These are phyloP conservation scores for Carallia pectinifolia DNA, from an alignment of 345 rosid genomes.

Conservation along the genomic window DNA sequence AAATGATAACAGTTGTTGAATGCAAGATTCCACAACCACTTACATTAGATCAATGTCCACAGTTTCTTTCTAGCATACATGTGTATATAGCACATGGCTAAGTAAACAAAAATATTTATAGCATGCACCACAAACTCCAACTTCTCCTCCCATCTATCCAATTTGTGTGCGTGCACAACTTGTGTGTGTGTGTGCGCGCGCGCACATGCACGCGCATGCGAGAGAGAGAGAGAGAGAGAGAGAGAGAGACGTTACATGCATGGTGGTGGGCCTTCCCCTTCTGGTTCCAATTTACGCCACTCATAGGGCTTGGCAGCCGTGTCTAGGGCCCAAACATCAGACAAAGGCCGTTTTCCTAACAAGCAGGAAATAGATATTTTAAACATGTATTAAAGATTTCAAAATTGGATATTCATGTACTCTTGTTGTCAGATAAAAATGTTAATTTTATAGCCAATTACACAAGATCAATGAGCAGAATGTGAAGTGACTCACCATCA, in stretches of 20 bases:
- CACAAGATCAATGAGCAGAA: neutral
- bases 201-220: no score
- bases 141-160: no score
- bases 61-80: no score
- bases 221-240: conserved; percentile 6
- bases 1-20: no score
- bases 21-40: neutral
- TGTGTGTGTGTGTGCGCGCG: no score
- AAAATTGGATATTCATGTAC: neutral
- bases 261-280: conserved; percentile 99
- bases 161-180: no score
- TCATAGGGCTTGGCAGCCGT: conserved; percentile 99
- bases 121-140: no score
- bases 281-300: conserved; percentile 99
- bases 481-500: conserved; percentile 60
- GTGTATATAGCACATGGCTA: no score
- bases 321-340: conserved; percentile 99
- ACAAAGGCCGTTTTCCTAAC: conserved; percentile 91
- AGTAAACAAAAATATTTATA: no score
- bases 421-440: neutral
- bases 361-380: conserved; percentile 15
- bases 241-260: conserved; percentile 71
- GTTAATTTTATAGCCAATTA: neutral
- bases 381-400: conserved; percentile 13
- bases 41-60: neutral